A percentile compares a stretch with the other conserved stretches of the same genome.
Conservation (phyloP, 1,139 yeast genomes). For the Nadsonia starkeyi-henricii region DNA sequence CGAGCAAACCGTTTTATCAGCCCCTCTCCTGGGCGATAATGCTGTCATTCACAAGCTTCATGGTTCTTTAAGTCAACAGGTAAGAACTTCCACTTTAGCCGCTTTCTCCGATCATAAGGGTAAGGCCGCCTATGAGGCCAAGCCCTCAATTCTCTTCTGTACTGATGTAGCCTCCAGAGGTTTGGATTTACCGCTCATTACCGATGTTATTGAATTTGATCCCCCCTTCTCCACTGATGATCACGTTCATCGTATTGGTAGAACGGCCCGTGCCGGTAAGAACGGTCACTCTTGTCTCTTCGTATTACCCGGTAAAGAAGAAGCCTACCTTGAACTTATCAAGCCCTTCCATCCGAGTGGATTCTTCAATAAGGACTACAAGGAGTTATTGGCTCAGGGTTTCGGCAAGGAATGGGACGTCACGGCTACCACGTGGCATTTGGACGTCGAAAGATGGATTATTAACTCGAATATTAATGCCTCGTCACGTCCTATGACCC, state of each 20-base stretch:
- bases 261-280: slow-evolving; percentile 89
- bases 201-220: slow-evolving; percentile 78
- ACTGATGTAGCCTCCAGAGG: slow-evolving; percentile 95
- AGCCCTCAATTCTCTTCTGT: slow-evolving; percentile 60
- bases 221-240: slow-evolving; percentile 87
- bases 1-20: slow-evolving; percentile 32
- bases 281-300: slow-evolving; percentile 63
- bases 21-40: slow-evolving; percentile 38
- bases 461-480: slow-evolving; percentile 51
- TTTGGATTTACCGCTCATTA: slow-evolving; percentile 59
- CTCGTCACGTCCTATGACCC: slow-evolving; percentile 32
- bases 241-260: slow-evolving; percentile 86
- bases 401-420: slow-evolving; percentile 70
- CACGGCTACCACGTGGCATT: slow-evolving; percentile 93
- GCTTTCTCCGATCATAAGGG: slow-evolving; percentile 38
- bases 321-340: slow-evolving; percentile 55
- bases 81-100: slow-evolving; percentile 62
- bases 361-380: slow-evolving; percentile 32
- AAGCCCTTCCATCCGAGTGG: slow-evolving; percentile 51
- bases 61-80: slow-evolving; percentile 77
- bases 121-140: slow-evolving; percentile 19
- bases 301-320: slow-evolving; percentile 78
- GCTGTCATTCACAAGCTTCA: slow-evolving; percentile 65
- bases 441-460: slow-evolving; percentile 78
- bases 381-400: slow-evolving; percentile 39